Conservation (phyloP, 2,329 filamentous ascomycete genomes). For the Fusarium praegraminearum region DNA sequence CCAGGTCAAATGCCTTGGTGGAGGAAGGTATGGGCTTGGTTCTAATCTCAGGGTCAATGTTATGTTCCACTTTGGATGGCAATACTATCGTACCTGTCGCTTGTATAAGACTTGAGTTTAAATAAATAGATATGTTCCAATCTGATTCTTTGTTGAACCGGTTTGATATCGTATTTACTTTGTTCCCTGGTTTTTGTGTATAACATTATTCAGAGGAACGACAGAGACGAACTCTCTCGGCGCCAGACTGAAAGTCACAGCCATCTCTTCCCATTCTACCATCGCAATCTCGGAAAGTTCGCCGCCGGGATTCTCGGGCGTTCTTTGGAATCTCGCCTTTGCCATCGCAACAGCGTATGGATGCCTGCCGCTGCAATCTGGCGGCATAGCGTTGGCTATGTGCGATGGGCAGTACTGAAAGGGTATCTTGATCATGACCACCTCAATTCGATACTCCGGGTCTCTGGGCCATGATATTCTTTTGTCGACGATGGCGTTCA, state of each 20-base stretch:
- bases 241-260: background rate
- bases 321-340: slow-evolving; percentile 18
- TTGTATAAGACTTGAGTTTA: background rate
- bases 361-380: slow-evolving; percentile 1
- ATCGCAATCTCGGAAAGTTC: slow-evolving; percentile 10
- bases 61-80: background rate
- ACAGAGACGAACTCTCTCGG: slow-evolving; percentile 9
- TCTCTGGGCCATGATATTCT: slow-evolving; percentile 6
- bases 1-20: slow-evolving; percentile 54
- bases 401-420: slow-evolving; percentile 4
- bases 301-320: slow-evolving; percentile 18
- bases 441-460: slow-evolving; percentile 1
- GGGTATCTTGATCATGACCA: slow-evolving; percentile 11
- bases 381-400: slow-evolving; percentile 8
- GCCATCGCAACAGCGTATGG: slow-evolving; percentile 12
- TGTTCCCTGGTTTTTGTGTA: slow-evolving; percentile 1
- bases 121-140: background rate
- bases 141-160: background rate
- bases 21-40: slow-evolving; percentile 57
- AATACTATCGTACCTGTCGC: background rate
- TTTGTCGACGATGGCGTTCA: background rate
- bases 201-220: background rate
- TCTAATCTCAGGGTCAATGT: slow-evolving; percentile 49
- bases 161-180: background rate
- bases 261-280: background rate